phyloP scores from a whole-genome alignment of 768 basidiomycete genomes.

The Collybia nuda region DNA sequence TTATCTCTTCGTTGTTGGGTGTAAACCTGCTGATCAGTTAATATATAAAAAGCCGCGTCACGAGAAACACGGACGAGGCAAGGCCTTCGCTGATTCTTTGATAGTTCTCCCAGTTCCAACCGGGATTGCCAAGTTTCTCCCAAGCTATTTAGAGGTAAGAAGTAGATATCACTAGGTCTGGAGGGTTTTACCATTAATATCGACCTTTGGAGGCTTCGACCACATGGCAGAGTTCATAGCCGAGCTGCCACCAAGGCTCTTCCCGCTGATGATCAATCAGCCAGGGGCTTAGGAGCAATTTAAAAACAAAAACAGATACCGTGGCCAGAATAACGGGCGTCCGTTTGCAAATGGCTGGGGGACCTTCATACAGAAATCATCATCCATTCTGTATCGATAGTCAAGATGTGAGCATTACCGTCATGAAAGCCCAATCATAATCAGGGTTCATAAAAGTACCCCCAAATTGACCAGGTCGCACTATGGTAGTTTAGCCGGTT shows the following conservation, averaged over 20 bases:
- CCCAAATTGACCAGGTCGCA: not conserved
- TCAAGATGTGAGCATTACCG: constrained; percentile 23
- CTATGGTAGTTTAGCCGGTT: not conserved
- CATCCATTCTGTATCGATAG: constrained; percentile 20
- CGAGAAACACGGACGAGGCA: no score
- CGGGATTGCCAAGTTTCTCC: constrained; percentile 52
- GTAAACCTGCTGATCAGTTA: no score
- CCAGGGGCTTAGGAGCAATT: not conserved
- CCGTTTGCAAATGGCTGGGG: constrained; percentile 18
- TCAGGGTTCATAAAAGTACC: constrained; percentile 6
- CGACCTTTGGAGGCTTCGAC: constrained; percentile 27
- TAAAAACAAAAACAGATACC: not conserved
- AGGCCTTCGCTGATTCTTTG: no score
- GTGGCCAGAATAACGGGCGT: no score
- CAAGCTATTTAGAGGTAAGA: constrained; percentile 14
- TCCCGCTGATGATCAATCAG: not conserved
- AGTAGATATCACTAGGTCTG: not conserved
- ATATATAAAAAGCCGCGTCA: no score
- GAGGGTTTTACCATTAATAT: constrained; percentile 19
- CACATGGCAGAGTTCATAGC: constrained; percentile 40
- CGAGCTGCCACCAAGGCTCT: constrained; percentile 38
- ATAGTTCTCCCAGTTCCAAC: constrained; percentile 52
- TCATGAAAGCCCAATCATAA: constrained; percentile 37
- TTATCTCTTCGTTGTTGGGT: no score
- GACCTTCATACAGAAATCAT: constrained; percentile 31